A percentile compares a stretch with the other conserved stretches of the same genome.
Evolutionary conservation across 192 early-diverging fungal genomes (phyloP).

Genomic region (Dimargaris cristalligena): DNA sequence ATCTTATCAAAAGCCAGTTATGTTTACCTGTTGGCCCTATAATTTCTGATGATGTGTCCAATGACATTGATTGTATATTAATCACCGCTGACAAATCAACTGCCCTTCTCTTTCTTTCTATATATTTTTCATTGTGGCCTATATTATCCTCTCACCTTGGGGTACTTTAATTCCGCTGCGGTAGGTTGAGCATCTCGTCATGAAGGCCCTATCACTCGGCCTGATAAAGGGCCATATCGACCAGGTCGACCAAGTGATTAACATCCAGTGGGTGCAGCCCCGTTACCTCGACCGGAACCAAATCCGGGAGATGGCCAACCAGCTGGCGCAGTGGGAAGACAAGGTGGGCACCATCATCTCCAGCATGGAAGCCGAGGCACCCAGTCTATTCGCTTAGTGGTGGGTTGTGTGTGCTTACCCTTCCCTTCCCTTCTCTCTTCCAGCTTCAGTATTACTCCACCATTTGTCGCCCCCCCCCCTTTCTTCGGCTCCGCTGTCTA

Average conservation of each 20-base stretch:
- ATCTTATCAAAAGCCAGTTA: not conserved
- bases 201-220: constrained; percentile 91
- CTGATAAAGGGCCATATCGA: constrained; percentile 89
- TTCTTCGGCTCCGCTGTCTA: no score
- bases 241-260: constrained; percentile 78
- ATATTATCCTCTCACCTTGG: not conserved
- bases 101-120: not conserved
- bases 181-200: constrained; percentile 88
- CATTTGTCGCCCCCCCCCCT: no score
- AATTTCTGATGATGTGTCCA: not conserved
- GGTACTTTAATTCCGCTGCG: not conserved
- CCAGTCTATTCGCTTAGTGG: constrained; percentile 33
- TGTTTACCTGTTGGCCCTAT: not conserved
- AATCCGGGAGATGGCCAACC: constrained; percentile 65
- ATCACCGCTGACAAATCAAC: not conserved
- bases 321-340: constrained; percentile 70
- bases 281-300: constrained; percentile 83
- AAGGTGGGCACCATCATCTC: constrained; percentile 61
- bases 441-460: no score
- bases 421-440: no score
- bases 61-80: not conserved
- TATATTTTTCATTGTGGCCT: not conserved
- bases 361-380: constrained; percentile 56
- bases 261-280: constrained; percentile 94
- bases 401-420: not conserved